Base-by-base conservation (phyloP, 495 filamentous ascomycete genomes). In the Penicillium odoratum region DNA sequence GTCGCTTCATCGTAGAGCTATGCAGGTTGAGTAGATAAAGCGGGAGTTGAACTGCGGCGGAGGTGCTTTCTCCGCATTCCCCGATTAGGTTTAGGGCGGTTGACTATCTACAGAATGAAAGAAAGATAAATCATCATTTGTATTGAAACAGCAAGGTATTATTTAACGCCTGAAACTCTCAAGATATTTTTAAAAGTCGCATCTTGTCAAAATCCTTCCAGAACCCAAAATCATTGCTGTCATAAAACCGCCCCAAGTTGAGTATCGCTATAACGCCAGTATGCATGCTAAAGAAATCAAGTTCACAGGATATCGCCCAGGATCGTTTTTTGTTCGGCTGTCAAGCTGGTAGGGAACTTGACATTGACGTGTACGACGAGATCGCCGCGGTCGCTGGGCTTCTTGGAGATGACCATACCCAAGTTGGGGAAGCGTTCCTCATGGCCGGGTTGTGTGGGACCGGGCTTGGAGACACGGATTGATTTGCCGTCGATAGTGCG, bases 341-440 rank as follows among this genome's bases (percentile, higher is more conserved):
- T 90, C 73, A 98, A 73, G 46, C 70, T 86, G 3, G 83, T 84
- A 5, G 94, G 94, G 78, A 96, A 98, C 64, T 86, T 91, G 63
- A 98, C 91, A 59, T 93, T 93, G 51, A 95, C 90, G 11, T 83
- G 88, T n/a, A 98, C 83, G 56, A 98, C 77, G 53, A 98, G 87
- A 65, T 96, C 88, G 7, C 94, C 94, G 40, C 94, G 83, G 61
- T 91, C 83, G 43, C 71, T 86, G 1, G 88, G 91, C 62, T 92
- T 92, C 81, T 93, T 97, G 50, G 89, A 90, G 66, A 91, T 83
- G 38, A 92, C 90, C 94, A 98, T 98, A 49, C 94, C 94, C 40
- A 89, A 81, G 13, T 81, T 78, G 0, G 94, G 94, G 61, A 88
- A 98, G n/a, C 77, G 76, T 60, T 97, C 92, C 53, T 83, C 82